phyloP scores from a whole-genome alignment of 2,329 filamentous ascomycete genomes.

The Epichloe gansuensis region DNA sequence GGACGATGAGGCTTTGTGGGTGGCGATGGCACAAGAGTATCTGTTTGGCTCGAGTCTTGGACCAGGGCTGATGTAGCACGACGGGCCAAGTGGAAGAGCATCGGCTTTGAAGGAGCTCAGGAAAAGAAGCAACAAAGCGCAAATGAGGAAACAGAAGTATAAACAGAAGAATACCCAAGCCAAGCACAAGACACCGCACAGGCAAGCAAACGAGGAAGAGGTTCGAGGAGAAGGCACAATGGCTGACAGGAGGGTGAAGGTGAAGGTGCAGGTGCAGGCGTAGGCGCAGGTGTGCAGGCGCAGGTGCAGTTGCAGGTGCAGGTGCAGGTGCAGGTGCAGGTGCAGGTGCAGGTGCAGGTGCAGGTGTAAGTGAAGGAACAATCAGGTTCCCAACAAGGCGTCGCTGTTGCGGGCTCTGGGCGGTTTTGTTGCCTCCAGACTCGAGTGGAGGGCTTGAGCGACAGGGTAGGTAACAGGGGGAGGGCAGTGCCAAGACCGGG shows the following conservation, averaged over 20 bases:
- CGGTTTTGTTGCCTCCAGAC: not conserved
- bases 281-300: no score
- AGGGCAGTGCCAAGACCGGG: not conserved
- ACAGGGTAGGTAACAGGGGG: not conserved
- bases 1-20: constrained; percentile 2
- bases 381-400: not conserved
- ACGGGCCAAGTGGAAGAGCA: not conserved
- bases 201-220: not conserved
- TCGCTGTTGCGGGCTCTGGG: not conserved
- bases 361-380: constrained; percentile 1
- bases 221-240: not conserved
- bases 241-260: not conserved
- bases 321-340: not conserved
- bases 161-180: not conserved
- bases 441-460: not conserved
- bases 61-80: constrained; percentile 1
- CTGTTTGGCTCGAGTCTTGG: constrained; percentile 1
- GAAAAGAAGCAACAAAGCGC: not conserved
- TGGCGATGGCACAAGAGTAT: constrained; percentile 1
- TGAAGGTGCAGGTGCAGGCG: not conserved
- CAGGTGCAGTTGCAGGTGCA: not conserved
- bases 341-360: not conserved
- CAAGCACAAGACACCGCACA: not conserved
- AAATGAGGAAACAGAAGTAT: not conserved
- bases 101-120: not conserved